Conservation (phyloP, 768 basidiomycete genomes). For the Leccinum barrowsii region DNA sequence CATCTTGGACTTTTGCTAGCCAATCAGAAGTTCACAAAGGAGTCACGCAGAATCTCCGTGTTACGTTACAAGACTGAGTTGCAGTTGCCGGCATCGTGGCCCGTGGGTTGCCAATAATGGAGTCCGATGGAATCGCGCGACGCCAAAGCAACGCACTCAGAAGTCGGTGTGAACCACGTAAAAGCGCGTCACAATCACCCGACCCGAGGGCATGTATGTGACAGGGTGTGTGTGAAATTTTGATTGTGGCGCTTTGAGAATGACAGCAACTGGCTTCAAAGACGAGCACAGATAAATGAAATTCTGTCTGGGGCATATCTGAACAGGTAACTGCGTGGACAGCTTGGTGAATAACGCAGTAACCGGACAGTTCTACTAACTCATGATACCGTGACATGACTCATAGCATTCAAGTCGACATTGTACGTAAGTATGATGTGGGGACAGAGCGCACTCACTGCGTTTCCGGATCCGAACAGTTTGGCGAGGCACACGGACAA, state of each 20-base stretch:
- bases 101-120: neutral
- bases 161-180: neutral
- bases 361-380: no score
- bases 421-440: neutral
- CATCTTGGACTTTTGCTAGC: no score
- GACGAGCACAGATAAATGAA: neutral
- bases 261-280: neutral
- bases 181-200: neutral
- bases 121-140: neutral
- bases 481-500: neutral
- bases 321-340: no score
- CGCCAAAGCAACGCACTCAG: neutral
- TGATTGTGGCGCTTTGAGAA: neutral
- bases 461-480: neutral
- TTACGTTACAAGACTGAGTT: neutral
- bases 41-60: neutral
- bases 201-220: no score
- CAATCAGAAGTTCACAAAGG: neutral
- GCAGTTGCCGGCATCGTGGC: neutral
- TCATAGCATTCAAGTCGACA: neutral
- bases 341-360: no score
- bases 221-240: neutral
- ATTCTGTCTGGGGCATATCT: neutral
- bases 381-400: no score
- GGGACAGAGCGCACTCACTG: neutral